Conservation (phyloP, 169 alveolate species). For the Plasmodium gaboni region DNA sequence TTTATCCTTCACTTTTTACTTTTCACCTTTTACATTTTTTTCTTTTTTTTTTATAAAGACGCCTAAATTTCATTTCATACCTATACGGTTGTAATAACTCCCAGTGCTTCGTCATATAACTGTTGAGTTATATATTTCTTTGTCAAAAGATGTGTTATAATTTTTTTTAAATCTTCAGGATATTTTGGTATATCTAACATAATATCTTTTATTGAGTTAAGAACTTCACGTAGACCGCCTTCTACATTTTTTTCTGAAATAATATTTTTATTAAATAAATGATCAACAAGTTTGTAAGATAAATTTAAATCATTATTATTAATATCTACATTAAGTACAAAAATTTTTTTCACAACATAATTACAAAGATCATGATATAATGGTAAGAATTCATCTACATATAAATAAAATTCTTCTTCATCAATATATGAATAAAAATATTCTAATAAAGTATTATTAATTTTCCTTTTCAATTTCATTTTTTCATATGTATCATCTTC, state of each 20-base stretch:
- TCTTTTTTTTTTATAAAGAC: no score
- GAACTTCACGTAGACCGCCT: slow-evolving; percentile 40
- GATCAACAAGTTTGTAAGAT: slow-evolving; percentile 45
- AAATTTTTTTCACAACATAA: slow-evolving; percentile 71
- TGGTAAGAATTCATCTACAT: slow-evolving; percentile 70
- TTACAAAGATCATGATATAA: slow-evolving; percentile 61
- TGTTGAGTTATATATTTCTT: slow-evolving; percentile 37
- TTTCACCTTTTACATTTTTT: no score
- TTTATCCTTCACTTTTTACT: no score
- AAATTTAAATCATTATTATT: slow-evolving; percentile 33
- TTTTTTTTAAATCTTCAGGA: slow-evolving; percentile 47
- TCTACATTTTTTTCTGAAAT: slow-evolving; percentile 55
- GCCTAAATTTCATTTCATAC: no score
- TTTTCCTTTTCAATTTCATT: slow-evolving; percentile 72
- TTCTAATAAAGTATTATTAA: slow-evolving; percentile 63
- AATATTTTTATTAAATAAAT: slow-evolving; percentile 36
- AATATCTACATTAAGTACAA: slow-evolving; percentile 61
- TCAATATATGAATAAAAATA: slow-evolving; percentile 68
- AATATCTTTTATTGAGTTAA: slow-evolving; percentile 48
- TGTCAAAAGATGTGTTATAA: slow-evolving; percentile 19
- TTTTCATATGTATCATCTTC: slow-evolving; percentile 78
- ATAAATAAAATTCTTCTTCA: slow-evolving; percentile 57
- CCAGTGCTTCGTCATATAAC: slow-evolving; percentile 15
- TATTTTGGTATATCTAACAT: slow-evolving; percentile 72
- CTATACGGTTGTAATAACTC: no score